A percentile compares a stretch with the other conserved stretches of the same genome.
Evolutionary conservation across 257 asterid genomes (phyloP).

Genomic region (Solanum gandarillasii): DNA sequence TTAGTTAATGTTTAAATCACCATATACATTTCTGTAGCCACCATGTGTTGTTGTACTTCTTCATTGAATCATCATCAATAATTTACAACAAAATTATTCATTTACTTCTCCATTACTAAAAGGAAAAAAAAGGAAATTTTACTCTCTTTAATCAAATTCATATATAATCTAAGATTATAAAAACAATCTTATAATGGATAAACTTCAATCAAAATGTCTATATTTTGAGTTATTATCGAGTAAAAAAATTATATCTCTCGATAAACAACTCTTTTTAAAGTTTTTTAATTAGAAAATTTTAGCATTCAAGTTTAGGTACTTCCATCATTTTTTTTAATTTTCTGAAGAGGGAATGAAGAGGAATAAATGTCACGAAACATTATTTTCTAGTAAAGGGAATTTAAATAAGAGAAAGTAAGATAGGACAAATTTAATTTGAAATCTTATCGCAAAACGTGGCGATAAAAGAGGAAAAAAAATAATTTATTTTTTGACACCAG

Average conservation of each 20-base stretch:
- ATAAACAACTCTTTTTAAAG: neutral
- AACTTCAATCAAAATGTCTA: neutral
- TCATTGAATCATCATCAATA: neutral
- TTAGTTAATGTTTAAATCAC: neutral
- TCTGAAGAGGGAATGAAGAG: neutral
- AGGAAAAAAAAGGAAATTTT: neutral
- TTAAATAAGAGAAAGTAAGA: neutral
- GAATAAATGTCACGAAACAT: neutral
- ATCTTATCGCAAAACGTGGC: neutral
- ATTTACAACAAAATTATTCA: neutral
- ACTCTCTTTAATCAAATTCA: neutral
- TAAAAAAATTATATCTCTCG: neutral
- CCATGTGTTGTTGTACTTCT: neutral
- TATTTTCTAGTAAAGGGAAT: neutral
- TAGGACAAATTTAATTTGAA: neutral
- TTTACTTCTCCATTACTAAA: neutral
- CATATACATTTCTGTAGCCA: neutral
- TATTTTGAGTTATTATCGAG: neutral
- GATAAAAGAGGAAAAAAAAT: neutral
- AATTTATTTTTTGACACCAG: neutral
- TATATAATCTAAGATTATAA: neutral
- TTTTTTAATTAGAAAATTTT: neutral
- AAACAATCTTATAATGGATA: neutral
- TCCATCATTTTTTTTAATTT: neutral
- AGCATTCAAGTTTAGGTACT: neutral